Base-by-base conservation (phyloP, 768 basidiomycete genomes). In the Hericium alpestre region DNA sequence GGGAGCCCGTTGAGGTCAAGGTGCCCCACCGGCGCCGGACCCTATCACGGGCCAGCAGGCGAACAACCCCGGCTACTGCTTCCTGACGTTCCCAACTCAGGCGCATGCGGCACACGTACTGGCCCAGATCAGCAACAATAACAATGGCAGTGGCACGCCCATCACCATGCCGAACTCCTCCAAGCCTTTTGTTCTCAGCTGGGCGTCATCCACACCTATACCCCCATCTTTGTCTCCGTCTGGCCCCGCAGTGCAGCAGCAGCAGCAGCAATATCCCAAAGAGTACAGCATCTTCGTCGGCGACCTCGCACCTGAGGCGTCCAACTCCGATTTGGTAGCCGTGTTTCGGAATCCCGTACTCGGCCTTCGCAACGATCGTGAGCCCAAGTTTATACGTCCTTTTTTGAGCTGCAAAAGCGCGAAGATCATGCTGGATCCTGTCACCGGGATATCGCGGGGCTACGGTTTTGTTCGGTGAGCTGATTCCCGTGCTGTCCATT, bases 201-300 rank as follows among this genome's bases (percentile, higher is more conserved):
- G 89, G 90, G 85, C 87, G 9, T 73, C 76, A 37, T 70, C 67
- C 18, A 63, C 74, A 27, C 66, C 72, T 15, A 64, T 73, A 38
- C 54, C 74, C 2, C 58, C 72, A 38, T 43, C 67, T 13, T 58
- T 70, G 47, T 63, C 69, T 3, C 63, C 64, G 53, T 60, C 75
- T 15, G 73, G 73, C 38, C 63, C 72, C 16, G 73, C 73, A 38
- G 63, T 72, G 52, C 62, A 63, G 23, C 59, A 73, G 55, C 73
- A 75, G 55, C 79, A 80, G 39, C 69, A 67, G 56, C 84, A 83
- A 67, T 86, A 80, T 61, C 81, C 82, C 38, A 90, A 86, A 69
- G 93, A 95, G 71, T 94, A 87, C 67, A 91, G 89, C 70, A 91
- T 96, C 55, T 96, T 96, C 65, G 93, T 95, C 2, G 93, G 93